phyloP scores from a whole-genome alignment of 2,329 filamentous ascomycete genomes.

The Proliferodiscus dingleyae region DNA sequence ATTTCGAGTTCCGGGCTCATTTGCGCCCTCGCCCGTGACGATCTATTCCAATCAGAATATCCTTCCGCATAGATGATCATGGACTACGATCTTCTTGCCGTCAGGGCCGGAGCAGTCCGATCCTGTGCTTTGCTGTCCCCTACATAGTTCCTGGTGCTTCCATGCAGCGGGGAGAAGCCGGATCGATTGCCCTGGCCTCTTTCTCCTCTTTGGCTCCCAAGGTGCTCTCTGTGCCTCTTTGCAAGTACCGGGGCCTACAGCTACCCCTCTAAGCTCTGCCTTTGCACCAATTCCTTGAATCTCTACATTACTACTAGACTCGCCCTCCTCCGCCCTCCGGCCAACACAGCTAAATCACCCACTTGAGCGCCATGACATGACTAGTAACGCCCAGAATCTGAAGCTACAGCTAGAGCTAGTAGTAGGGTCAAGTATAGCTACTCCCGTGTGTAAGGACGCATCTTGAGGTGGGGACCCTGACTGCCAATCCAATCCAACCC shows the following conservation, averaged over 20 bases:
- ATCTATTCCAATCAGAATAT: too few species aligned
- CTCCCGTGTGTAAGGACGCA: neutral
- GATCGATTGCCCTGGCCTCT: conserved; percentile 4
- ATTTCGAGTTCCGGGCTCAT: too few species aligned
- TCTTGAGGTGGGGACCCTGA: neutral
- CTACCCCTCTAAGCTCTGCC: neutral
- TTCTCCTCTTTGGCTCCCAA: neutral
- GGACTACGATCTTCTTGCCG: neutral
- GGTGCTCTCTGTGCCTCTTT: conserved; percentile 1
- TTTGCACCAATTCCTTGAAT: neutral
- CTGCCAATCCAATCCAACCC: neutral
- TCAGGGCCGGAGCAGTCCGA: neutral
- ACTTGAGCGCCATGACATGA: neutral
- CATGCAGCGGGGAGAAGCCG: conserved; percentile 8
- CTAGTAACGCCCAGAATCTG: neutral
- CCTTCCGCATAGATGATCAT: too few species aligned
- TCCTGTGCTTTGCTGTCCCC: conserved; percentile 5
- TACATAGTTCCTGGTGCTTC: neutral
- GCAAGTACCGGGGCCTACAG: neutral
- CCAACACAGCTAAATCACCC: neutral
- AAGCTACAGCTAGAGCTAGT: neutral
- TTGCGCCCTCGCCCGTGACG: too few species aligned
- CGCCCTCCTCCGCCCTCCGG: neutral
- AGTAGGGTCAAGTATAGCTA: neutral
- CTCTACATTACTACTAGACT: neutral